A percentile compares a stretch with the other conserved stretches of the same genome.
Conservation (phyloP, 257 asterid genomes). For the Jasminum sambac region DNA sequence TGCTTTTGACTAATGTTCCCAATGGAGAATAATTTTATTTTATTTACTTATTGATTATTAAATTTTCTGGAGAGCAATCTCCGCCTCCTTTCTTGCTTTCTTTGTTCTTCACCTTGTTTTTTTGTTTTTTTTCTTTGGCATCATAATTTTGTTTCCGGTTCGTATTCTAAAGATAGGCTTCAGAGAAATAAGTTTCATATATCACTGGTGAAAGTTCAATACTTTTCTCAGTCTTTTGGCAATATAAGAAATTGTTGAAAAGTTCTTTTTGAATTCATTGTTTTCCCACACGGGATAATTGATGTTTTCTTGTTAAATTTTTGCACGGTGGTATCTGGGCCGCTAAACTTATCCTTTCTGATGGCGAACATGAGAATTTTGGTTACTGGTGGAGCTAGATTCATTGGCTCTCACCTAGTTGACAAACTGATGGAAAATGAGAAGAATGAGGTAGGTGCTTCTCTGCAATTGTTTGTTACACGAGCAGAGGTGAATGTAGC, state of each 20-base stretch:
- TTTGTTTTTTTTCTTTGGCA: no score
- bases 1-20: background rate
- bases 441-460: constrained; percentile 75
- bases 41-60: no score
- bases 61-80: background rate
- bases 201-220: background rate
- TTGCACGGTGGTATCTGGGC: background rate
- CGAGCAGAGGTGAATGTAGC: background rate
- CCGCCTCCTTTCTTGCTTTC: background rate
- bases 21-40: background rate
- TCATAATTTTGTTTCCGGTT: no score
- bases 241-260: background rate
- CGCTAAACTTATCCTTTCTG: constrained; percentile 14
- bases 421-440: constrained; percentile 93
- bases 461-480: background rate
- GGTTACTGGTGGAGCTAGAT: constrained; percentile 99
- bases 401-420: constrained; percentile 97
- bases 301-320: background rate
- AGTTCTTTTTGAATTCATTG: background rate
- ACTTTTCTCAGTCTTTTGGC: background rate
- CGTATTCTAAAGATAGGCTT: no score
- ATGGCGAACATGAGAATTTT: constrained; percentile 96
- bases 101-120: no score
- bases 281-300: background rate
- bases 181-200: background rate